Base-by-base conservation (phyloP, 306 rosid genomes). In the Rubus idaeus region DNA sequence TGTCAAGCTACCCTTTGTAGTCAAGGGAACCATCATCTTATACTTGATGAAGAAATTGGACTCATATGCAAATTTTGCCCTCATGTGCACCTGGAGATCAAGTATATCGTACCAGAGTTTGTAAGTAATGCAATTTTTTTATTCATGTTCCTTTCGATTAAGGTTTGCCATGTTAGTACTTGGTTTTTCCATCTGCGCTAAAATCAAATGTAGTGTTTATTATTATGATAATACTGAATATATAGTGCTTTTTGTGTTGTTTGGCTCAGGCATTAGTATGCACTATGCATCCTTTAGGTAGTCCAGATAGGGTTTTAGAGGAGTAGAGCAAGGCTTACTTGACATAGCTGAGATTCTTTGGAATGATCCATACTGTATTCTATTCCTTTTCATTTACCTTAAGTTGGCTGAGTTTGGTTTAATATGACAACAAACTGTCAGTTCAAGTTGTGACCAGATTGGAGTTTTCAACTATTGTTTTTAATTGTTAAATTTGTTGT, bases 11-110 rank as follows among this genome's bases (percentile, higher is more conserved):
- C 65, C 64, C 80, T 39, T 47, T 91, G 95, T 68, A 68, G 44
- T 57, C 80, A 4, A 49, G 93, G 97, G 70, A 68, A 57, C 58
- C 97, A 91, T 74, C 35, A 69, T 8, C 71, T 77, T 63, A 17
- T 69, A 53, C 83, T 85, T 60, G 84, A 90, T 51, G 95, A 90
- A 35, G 78, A 91, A 76, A 81, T 87, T 63, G 97, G 97, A 51
- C 30, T 73, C 41, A 6, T 9, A 30, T 91, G 97, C 77, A 45
- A 1, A 45, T 46, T 50, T 79, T 91, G 97, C 78, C 18, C 40
- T 13, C 79, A 67, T n/a, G 66, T 91, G 3, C 37, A 66, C 39
- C 30, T 10, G 77, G 91, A 90, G 71, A 90, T 85, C 75, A 84
- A 74, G 74, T 18, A 90, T 45, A 64, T 74, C 47, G 18, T 76